Conservation (phyloP, 1,139 yeast species). For the Meyerozyma carpophila region DNA sequence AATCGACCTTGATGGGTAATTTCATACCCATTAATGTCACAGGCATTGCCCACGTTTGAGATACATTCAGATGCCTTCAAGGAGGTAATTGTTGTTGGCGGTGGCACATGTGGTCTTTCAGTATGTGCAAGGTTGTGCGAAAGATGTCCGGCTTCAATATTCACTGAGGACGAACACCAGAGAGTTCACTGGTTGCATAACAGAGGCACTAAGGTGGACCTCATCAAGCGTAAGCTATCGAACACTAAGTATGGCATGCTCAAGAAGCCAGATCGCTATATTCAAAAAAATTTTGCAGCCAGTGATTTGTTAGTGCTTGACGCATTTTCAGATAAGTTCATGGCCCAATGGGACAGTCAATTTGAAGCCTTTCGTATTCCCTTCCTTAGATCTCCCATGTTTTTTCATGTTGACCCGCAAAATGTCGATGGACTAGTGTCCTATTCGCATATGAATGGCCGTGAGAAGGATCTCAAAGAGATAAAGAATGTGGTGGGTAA, state of each 20-base stretch:
- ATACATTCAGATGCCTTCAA: slow-evolving; percentile 18
- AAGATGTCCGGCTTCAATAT: slow-evolving; percentile 32
- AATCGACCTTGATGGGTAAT: not conserved
- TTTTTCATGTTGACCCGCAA: slow-evolving; percentile 45
- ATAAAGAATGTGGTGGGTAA: slow-evolving; percentile 43
- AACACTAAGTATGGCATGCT: slow-evolving; percentile 13
- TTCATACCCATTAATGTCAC: not conserved
- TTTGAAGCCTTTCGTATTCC: slow-evolving; percentile 41
- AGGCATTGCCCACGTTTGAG: slow-evolving; percentile 4
- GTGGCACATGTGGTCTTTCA: slow-evolving; percentile 39
- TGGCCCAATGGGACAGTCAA: slow-evolving; percentile 44
- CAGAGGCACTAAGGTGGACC: slow-evolving; percentile 23
- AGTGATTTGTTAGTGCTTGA: slow-evolving; percentile 30
- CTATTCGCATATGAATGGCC: slow-evolving; percentile 28
- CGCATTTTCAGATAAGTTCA: slow-evolving; percentile 20
- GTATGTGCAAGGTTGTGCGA: slow-evolving; percentile 33
- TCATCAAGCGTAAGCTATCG: slow-evolving; percentile 15
- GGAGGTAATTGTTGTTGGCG: slow-evolving; percentile 33
- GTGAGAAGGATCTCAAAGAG: slow-evolving; percentile 36
- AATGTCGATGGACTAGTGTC: slow-evolving; percentile 41
- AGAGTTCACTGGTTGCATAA: slow-evolving; percentile 35
- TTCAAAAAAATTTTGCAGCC: slow-evolving; percentile 16
- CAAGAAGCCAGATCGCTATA: slow-evolving; percentile 8
- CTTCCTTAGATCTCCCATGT: slow-evolving; percentile 44
- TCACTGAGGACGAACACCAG: slow-evolving; percentile 40